These are phyloP conservation scores for Aechmea fasciata DNA, from an alignment of 176 grass and related monocot genomes.

Conservation along the genomic window DNA sequence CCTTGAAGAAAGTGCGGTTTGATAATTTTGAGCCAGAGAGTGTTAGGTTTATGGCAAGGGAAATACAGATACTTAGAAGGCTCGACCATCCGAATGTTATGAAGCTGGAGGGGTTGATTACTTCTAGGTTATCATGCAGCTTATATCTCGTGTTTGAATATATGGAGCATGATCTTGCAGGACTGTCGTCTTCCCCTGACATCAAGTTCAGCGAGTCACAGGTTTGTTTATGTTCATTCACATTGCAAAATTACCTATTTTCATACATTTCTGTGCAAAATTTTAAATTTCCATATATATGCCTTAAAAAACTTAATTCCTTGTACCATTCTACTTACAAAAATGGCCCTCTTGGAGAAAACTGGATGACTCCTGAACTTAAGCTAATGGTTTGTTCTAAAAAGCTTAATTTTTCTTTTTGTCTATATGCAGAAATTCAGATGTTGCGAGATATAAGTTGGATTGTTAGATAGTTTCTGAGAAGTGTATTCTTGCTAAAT, in stretches of 20 bases:
- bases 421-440: too few relatives aligned
- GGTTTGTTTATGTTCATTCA: conserved; percentile 29
- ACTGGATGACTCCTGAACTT: too few relatives aligned
- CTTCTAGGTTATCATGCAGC: conserved; percentile 71
- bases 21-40: conserved; percentile 96
- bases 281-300: not conserved
- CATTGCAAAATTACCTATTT: not conserved
- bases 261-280: not conserved
- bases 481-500: conserved; percentile 12
- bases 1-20: conserved; percentile 95
- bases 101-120: conserved; percentile 94
- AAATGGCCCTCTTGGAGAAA: too few relatives aligned
- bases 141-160: conserved; percentile 98
- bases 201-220: conserved; percentile 81
- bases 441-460: not conserved
- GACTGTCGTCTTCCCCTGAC: conserved; percentile 76
- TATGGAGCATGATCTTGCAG: conserved; percentile 97
- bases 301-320: not conserved
- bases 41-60: conserved; percentile 90
- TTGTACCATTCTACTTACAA: not conserved
- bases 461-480: not conserved
- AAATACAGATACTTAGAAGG: conserved; percentile 86
- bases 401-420: too few relatives aligned
- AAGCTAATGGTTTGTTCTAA: too few relatives aligned
- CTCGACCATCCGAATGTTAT: conserved; percentile 93